Conservation (phyloP, 805 yeast genomes). For the Wickerhamomyces alni region DNA sequence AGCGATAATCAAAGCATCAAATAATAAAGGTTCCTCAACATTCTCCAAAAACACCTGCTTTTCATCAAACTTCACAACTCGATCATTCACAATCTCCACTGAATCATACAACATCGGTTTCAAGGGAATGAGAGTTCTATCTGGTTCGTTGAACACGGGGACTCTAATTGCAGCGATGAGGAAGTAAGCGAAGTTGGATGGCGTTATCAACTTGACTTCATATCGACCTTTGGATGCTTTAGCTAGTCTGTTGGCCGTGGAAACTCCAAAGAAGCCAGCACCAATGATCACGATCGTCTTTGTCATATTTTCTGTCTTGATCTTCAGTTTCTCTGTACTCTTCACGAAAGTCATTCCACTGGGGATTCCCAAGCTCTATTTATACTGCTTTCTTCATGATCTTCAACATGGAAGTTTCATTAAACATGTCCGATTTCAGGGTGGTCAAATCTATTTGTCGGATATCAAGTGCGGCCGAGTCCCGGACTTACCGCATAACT, state of each 20-base stretch:
- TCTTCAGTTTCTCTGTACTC: no score
- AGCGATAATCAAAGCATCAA: conserved; percentile 24
- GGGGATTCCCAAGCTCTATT: no score
- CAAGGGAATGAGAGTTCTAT: conserved; percentile 14
- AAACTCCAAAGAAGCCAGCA: conserved; percentile 19
- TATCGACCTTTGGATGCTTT: neutral
- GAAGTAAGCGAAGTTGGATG: conserved; percentile 11
- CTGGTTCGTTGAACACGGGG: conserved; percentile 13
- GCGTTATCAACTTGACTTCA: conserved; percentile 8
- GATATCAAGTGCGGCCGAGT: no score
- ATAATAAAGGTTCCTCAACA: conserved; percentile 6
- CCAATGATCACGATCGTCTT: no score
- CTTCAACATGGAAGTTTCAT: no score
- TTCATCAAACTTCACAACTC: conserved; percentile 15
- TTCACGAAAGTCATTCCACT: no score
- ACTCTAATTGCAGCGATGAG: conserved; percentile 14
- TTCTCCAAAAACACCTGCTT: conserved; percentile 9
- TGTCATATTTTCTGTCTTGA: no score
- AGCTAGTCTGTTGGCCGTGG: conserved; percentile 16
- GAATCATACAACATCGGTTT: conserved; percentile 14
- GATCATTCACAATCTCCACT: conserved; percentile 11
- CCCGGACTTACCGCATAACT: no score
- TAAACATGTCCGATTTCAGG: no score
- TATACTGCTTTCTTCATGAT: no score
- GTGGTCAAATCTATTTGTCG: no score